These are phyloP conservation scores for Saccharomycodes ludwigii DNA, from an alignment of 805 yeast genomes.

Conservation along the genomic window DNA sequence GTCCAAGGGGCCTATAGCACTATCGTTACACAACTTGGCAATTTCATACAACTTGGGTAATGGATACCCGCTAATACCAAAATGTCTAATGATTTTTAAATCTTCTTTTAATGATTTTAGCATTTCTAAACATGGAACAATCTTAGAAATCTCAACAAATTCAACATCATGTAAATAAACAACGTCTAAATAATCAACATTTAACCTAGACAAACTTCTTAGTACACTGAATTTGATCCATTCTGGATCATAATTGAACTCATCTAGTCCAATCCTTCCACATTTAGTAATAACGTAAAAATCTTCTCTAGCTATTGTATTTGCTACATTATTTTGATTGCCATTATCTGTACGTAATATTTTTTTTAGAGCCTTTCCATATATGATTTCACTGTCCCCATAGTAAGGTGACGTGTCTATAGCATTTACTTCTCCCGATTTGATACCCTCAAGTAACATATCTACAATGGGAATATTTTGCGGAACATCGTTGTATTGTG, in stretches of 20 bases:
- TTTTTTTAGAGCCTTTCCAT: slow-evolving; percentile 52
- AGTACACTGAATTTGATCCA: slow-evolving; percentile 49
- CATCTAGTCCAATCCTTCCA: slow-evolving; percentile 57
- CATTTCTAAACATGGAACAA: slow-evolving; percentile 50
- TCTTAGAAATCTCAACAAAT: slow-evolving; percentile 46
- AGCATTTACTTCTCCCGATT: slow-evolving; percentile 51
- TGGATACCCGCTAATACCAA: slow-evolving; percentile 86
- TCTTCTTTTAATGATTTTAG: slow-evolving; percentile 41
- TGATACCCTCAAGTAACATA: slow-evolving; percentile 48
- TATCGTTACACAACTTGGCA: slow-evolving; percentile 25
- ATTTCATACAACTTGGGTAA: slow-evolving; percentile 50
- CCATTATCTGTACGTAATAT: slow-evolving; percentile 8
- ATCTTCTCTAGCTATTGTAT: slow-evolving; percentile 39
- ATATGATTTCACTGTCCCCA: slow-evolving; percentile 70
- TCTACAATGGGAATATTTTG: slow-evolving; percentile 41
- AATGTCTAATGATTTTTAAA: slow-evolving; percentile 47
- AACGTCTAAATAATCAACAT: slow-evolving; percentile 60
- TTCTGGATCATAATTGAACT: slow-evolving; percentile 60
- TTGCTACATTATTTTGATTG: slow-evolving; percentile 13
- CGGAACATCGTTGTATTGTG: slow-evolving; percentile 68
- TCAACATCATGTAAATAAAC: slow-evolving; percentile 87
- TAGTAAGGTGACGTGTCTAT: slow-evolving; percentile 90
- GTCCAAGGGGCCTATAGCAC: slow-evolving; percentile 54
- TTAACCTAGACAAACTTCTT: slow-evolving; percentile 55
- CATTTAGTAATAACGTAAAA: slow-evolving; percentile 76